Evolutionary conservation across 306 rosid species (phyloP), one percentile per base, ranked within the genome.

Genomic region (Ochetophila trinervis): DNA sequence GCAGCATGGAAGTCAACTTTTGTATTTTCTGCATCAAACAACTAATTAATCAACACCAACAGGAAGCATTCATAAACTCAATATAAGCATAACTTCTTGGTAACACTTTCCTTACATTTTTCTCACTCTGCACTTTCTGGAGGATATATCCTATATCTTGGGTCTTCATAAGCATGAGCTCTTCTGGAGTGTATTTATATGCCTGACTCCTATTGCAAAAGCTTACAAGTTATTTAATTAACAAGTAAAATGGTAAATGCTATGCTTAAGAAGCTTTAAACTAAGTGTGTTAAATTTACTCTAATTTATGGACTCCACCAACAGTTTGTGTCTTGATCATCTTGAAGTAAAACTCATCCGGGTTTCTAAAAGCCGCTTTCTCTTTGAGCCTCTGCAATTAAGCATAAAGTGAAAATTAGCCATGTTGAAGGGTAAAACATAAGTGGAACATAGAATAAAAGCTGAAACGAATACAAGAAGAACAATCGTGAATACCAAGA

Each of bases 281-380:
- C 67, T 21, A 48, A 27, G 17, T 63, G 18, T 20, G 57, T 62
- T 40, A 57, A n/a, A 6, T 8, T 60, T 85, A 88, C 96, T 76
- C 67, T 57, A 55, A 54, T 77, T 48, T 85, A 76, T 92, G 98
- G 58, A 85, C 86, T 77, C 96, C 96, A 70, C 56, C 74, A 59
- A 77, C 88, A 10, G 66, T 78, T 76, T 63, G 89, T 17, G 91
- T 7, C 45, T 60, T 82, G 58, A 80, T 62, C 95, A 89, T 92
- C 82, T 79, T 87, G 70, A 89, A 92, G 84, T 85, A 75, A 73
- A 89, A 92, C 56, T 92, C 98, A 79, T 92, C 96, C 14, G 86
- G 78, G 53, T 87, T 87, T 57, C 84, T 81, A 54, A 74, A 79
- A 13, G 89, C 84, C 0, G 95, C 96, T 68, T 84, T 92, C 73